Evolutionary conservation across 345 rosid genomes (phyloP).

Genomic region (Eucalyptus grandis): DNA sequence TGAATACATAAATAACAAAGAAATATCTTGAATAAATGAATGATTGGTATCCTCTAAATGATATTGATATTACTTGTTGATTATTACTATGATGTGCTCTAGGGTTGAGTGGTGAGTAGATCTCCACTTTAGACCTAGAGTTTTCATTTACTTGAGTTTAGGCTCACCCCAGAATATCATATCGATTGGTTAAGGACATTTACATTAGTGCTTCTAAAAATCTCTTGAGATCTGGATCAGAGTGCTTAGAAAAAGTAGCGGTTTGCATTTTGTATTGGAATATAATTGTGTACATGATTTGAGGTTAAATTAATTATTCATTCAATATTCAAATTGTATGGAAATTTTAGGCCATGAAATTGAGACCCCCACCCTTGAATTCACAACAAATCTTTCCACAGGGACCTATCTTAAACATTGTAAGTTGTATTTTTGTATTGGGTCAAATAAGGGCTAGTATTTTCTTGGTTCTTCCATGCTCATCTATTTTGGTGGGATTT

Average conservation of each 20-base stretch:
- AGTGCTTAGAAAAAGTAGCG: background rate
- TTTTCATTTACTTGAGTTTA: background rate
- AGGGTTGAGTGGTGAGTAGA: background rate
- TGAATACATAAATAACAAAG: background rate
- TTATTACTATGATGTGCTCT: background rate
- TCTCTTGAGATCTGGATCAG: background rate
- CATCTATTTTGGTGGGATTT: background rate
- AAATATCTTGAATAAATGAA: background rate
- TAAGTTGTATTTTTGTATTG: background rate
- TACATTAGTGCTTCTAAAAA: background rate
- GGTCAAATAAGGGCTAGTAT: background rate
- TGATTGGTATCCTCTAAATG: background rate
- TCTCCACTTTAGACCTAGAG: background rate
- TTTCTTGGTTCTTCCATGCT: background rate
- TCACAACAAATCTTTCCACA: background rate
- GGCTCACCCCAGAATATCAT: background rate
- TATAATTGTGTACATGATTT: too few relatives aligned
- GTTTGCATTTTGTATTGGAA: background rate
- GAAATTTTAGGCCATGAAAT: background rate
- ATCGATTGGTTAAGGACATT: background rate
- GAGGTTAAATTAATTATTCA: background rate
- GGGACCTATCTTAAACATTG: background rate
- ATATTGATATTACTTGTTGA: background rate
- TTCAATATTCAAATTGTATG: background rate
- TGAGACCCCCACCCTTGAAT: background rate